Conservation (phyloP, 225 moss, liverwort and hornwort species). For the Antitrichia curtipendula region DNA sequence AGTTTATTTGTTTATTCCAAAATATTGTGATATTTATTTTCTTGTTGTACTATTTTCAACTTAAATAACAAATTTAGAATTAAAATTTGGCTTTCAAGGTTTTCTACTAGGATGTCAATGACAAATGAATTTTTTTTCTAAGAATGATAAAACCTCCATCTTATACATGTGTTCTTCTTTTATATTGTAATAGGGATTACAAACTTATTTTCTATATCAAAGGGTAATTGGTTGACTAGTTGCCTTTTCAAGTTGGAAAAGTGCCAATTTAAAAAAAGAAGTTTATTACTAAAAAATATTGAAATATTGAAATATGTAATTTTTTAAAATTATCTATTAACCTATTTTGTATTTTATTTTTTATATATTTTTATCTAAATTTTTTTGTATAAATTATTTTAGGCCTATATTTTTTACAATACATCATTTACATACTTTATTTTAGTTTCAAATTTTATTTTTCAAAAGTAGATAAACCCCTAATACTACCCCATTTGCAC, state of each 20-base stretch:
- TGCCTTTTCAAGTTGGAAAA: neutral
- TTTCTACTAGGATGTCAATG: neutral
- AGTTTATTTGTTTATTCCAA: neutral
- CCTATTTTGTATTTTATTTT: neutral
- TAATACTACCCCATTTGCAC: neutral
- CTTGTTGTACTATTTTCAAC: neutral
- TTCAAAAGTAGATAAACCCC: neutral
- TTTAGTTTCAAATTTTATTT: neutral
- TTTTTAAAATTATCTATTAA: neutral
- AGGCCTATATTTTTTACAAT: neutral
- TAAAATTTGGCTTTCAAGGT: neutral
- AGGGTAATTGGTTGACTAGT: neutral
- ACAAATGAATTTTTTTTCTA: neutral
- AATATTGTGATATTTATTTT: neutral
- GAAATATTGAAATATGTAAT: neutral
- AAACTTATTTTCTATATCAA: neutral
- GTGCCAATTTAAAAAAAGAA: too few species aligned
- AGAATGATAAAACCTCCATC: neutral
- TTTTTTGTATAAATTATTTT: rapidly evolving
- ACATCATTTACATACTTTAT: neutral
- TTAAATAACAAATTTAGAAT: neutral
- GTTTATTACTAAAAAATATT: neutral
- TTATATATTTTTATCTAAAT: neutral
- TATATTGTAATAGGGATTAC: too few species aligned
- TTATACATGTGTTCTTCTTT: neutral